Base-by-base conservation (phyloP, 176 grass and related monocot genomes). In the Avena atlantica region DNA sequence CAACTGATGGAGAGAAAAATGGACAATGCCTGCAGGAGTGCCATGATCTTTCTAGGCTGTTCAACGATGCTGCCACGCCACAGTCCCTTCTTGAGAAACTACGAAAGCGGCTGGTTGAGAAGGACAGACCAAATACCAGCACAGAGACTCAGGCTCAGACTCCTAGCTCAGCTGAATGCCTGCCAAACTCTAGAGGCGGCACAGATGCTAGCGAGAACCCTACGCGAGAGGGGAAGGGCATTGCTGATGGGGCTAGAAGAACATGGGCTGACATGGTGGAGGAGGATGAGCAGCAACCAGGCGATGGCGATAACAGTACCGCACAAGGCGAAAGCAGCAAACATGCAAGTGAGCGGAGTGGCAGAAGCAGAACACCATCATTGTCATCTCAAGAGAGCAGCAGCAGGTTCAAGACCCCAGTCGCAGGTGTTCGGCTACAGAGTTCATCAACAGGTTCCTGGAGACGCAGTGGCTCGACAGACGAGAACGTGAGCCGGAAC, bases 191-290 rank as follows among this genome's bases (percentile, higher is more conserved):
- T 11, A 42, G 49, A 48, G 59, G 36, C 56, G n/a, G n/a, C 45
- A 51, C 24, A n/a, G 20, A 72, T 64, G 65, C 65, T 87, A 83
- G 45, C 34, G 66, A 74, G 74, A 87, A 49, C 58, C 34, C 66
- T 76, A 59, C 51, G 76, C 69, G 77, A 48, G 81, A 76, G 40
- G 83, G 63, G n/a, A 74, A 77, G 14, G 45, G 29, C 19, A 61
- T 70, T 52, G 78, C 57, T 20, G 67, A 52, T 37, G 23, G 17
- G 86, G 60, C 71, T 55, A 84, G 29, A 56, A 88, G 85, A 90
- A 86, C 82, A 9, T 90, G 86, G 91, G 82, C 88, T 76, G 91
- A 93, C 73, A 88, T 92, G 82, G 74, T 86, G 36, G 85, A 92
- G 53, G 88, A 93, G 74, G 90, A 92, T 67, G 70, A 81, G 55